These are phyloP conservation scores for Sclerotinia nivalis DNA, from an alignment of 2,329 filamentous ascomycete species.

Conservation along the genomic window DNA sequence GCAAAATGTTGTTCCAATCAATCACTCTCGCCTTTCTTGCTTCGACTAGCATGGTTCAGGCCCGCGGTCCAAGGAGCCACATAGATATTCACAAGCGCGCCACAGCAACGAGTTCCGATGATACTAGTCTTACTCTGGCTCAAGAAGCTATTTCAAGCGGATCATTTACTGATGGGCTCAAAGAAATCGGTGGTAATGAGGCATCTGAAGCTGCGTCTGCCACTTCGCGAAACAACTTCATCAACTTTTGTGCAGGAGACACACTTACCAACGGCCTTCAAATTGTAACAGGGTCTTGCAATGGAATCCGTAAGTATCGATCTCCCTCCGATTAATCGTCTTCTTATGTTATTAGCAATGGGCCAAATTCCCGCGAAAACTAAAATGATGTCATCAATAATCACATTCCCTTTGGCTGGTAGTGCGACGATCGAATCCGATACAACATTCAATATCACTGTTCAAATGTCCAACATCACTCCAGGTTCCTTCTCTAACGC, in stretches of 20 bases:
- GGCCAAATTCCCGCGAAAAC: constrained; percentile 40
- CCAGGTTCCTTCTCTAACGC: constrained; percentile 47
- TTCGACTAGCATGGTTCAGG: constrained; percentile 24
- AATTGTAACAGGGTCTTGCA: constrained; percentile 59
- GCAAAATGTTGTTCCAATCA: constrained; percentile 26
- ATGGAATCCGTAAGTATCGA: constrained; percentile 42
- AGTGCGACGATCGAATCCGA: constrained; percentile 28
- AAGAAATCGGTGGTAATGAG: constrained; percentile 28
- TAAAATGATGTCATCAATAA: constrained; percentile 40
- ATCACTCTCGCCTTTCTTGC: constrained; percentile 27
- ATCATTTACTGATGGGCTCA: constrained; percentile 30
- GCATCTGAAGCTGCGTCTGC: constrained; percentile 30
- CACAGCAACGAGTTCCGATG: background rate
- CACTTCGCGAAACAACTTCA: constrained; percentile 38
- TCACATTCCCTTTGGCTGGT: constrained; percentile 35
- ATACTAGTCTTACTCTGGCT: constrained; percentile 21
- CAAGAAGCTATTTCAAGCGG: constrained; percentile 29
- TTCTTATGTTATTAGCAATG: constrained; percentile 35
- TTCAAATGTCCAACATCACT: constrained; percentile 42
- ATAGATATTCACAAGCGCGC: constrained; percentile 12
- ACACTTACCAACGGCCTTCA: constrained; percentile 61
- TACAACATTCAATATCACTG: constrained; percentile 41
- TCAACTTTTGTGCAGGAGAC: constrained; percentile 38
- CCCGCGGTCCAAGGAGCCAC: constrained; percentile 16
- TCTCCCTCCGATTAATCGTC: background rate